Base-by-base conservation (phyloP, 257 asterid genomes). In the Linaria vulgaris region DNA sequence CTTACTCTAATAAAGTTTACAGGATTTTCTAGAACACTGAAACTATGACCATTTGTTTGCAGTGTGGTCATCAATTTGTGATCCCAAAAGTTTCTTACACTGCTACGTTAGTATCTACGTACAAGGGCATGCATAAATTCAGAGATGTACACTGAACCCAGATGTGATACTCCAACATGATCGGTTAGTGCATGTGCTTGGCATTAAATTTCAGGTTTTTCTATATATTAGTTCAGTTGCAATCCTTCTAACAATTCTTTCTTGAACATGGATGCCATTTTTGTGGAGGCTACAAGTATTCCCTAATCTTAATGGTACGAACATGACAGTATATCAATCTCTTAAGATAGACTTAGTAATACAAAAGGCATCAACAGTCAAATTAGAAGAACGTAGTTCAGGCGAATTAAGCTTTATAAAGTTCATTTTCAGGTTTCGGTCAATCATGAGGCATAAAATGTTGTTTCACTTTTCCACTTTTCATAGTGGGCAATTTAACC, bases 21-120 rank as follows among this genome's bases (percentile, higher is more conserved):
- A n/a, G n/a, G n/a, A n/a, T n/a, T n/a, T n/a, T n/a, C n/a, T n/a
- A n/a, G n/a, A n/a, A n/a, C n/a, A n/a, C n/a, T n/a, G n/a, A n/a
- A n/a, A n/a, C n/a, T n/a, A n/a, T n/a, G n/a, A n/a, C n/a, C n/a
- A n/a, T n/a, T n/a, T n/a, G n/a, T n/a, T n/a, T n/a, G 4, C 15
- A 41, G 53, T 65, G 21, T 24, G 11, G 54, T 38, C 46, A 53
- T 43, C 20, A 65, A 12, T 25, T 41, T 43, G 48, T 41, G 44
- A 62, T 30, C 25, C 56, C 41, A 23, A 24, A 23, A 3, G 20
- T 30, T 57, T 30, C 23, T 10, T n/a, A 15, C 21, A 43, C 12
- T 25, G 49, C 22, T 17, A 17, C 45, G 21, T 49, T 9, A 10
- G 12, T 46, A 45, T 27, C 25, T 50, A n/a, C 25, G 7, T 22